Evolutionary conservation across 768 basidiomycete genomes (phyloP), one percentile per base, ranked within the genome.

Genomic region (Rhizopogon vesiculosus): DNA sequence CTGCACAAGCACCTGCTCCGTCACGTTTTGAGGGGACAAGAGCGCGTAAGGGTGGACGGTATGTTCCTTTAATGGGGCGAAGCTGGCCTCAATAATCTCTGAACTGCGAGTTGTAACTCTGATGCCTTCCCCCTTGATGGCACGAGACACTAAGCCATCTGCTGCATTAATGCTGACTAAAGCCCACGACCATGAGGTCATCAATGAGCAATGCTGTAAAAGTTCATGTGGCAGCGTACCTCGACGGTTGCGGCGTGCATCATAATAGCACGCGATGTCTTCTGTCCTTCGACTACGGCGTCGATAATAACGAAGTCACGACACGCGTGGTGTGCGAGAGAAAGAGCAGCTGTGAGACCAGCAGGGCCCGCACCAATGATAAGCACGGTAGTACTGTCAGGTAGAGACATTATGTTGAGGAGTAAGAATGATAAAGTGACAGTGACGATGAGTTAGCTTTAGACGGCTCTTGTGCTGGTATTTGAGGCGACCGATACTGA

Each of bases 341-440:
- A 74, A n/a, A 81, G 61, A 19, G 80, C 80, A 42, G 71, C 65
- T 0, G 76, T 68, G 50, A 82, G 74, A 7, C 81, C 81, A 0
- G 72, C 61, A 29, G 80, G 80, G n/a, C 81, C 80, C 22, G 77
- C 77, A 29, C 79, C 80, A 10, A 82, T 74, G 28, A 83, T 71
- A 50, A 81, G 74, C 29, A 81, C 64, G 28, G 74, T 74, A 7
- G 78, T 29, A n/a, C 31, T 31, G n/a, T 46, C n/a, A 3, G 29
- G 45, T 5, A 46, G 45, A 18, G 45, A 46, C 45, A 46, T 22
- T 46, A 12, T 10, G 5, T 29, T 16, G 28, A 12, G 15, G 44
- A 22, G 22, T 22, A 22, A 22, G 22, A 22, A 22, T 22, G 22
- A 22, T 22, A 22, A 22, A 22, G 22, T 31, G 28, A 16, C 3